These are phyloP conservation scores for Macrolepiota dolichaula DNA, from an alignment of 768 basidiomycete genomes.

Conservation along the genomic window DNA sequence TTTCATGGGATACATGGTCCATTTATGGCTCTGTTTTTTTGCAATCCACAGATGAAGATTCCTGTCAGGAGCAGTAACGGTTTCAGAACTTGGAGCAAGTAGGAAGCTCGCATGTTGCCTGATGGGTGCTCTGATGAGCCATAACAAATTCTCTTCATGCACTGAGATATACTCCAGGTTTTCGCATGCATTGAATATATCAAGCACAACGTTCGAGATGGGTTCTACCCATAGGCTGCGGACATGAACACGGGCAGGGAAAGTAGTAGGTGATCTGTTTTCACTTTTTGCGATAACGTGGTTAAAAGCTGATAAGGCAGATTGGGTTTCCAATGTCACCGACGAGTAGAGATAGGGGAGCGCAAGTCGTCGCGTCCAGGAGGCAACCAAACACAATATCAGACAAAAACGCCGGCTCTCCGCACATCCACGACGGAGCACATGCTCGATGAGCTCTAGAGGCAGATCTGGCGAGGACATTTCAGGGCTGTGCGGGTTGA, in stretches of 20 bases:
- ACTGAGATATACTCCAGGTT: slow-evolving; percentile 17
- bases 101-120: not conserved
- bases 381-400: slow-evolving; percentile 17
- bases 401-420: slow-evolving; percentile 17
- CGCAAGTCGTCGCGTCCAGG: slow-evolving; percentile 21
- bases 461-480: slow-evolving; percentile 14
- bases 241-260: slow-evolving; percentile 2
- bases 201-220: slow-evolving; percentile 14
- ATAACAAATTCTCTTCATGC: slow-evolving; percentile 17
- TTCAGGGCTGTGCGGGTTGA: not conserved
- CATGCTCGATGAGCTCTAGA: slow-evolving; percentile 18
- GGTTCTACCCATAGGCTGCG: slow-evolving; percentile 19
- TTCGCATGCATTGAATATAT: slow-evolving; percentile 18
- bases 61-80: slow-evolving; percentile 8
- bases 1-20: not conserved
- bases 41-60: slow-evolving; percentile 15
- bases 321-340: slow-evolving; percentile 14
- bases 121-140: slow-evolving; percentile 15
- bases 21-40: slow-evolving; percentile 14
- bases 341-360: slow-evolving; percentile 23
- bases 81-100: not conserved
- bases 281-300: not conserved
- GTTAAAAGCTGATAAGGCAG: not conserved
- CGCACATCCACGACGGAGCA: slow-evolving; percentile 18
- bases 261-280: not conserved